These are phyloP conservation scores for Periconia digitata DNA, from an alignment of 2,329 filamentous ascomycete genomes.

Conservation along the genomic window DNA sequence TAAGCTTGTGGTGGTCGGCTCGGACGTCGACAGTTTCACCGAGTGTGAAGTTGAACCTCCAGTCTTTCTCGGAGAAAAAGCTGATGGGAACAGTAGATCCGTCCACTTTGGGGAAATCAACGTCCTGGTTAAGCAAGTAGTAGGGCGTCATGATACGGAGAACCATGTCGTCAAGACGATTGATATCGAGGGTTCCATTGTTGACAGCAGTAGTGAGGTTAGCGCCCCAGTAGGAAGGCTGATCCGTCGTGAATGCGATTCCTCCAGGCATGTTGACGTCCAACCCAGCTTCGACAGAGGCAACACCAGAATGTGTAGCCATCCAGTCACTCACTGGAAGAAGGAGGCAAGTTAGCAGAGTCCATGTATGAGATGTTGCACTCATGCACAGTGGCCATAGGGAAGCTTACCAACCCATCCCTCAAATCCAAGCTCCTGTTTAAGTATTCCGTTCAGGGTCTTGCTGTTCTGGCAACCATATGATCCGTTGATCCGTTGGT, in stretches of 20 bases:
- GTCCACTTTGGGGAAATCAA: constrained; percentile 39
- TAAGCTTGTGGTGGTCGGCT: constrained; percentile 35
- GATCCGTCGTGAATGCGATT: constrained; percentile 17
- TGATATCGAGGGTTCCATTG: constrained; percentile 44
- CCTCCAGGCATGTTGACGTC: constrained; percentile 51
- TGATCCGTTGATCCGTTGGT: constrained; percentile 38
- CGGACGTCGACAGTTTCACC: constrained; percentile 42
- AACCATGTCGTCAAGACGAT: constrained; percentile 50
- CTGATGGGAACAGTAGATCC: constrained; percentile 23
- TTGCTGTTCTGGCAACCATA: constrained; percentile 41
- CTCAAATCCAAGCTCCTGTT: constrained; percentile 55
- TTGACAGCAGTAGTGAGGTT: constrained; percentile 42
- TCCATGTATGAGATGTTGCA: too few relatives aligned
- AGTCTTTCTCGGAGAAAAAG: constrained; percentile 17
- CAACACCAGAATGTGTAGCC: constrained; percentile 48
- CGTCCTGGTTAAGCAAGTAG: constrained; percentile 45
- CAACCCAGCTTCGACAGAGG: constrained; percentile 50
- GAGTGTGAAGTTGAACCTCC: constrained; percentile 36
- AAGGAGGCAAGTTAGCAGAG: too few relatives aligned
- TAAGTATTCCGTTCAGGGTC: constrained; percentile 53
- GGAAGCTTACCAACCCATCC: too few relatives aligned
- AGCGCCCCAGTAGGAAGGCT: constrained; percentile 35
- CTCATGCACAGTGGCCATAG: too few relatives aligned
- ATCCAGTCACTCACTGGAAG: constrained; percentile 50
- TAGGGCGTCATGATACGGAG: constrained; percentile 50